A percentile compares a stretch with the other conserved stretches of the same genome.
Evolutionary conservation across 2,329 filamentous ascomycete genomes (phyloP).

Genomic region (Calonectria ilicicola): DNA sequence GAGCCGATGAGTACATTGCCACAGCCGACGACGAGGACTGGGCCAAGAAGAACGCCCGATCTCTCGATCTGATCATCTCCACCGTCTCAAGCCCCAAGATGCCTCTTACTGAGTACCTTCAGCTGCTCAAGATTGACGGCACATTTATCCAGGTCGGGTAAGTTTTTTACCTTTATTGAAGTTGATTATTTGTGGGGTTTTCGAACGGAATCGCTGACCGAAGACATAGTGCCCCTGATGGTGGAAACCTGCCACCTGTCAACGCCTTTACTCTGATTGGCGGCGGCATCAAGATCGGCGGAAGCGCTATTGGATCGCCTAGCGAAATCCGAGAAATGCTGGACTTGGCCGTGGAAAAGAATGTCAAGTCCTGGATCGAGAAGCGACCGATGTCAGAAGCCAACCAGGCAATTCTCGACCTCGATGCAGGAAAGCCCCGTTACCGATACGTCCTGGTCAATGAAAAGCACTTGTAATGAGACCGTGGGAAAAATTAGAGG

Average conservation of each 20-base stretch:
- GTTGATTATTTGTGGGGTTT: background rate
- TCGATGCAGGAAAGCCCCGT: conserved; percentile 65
- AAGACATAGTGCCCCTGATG: conserved; percentile 41
- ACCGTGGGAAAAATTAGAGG: background rate
- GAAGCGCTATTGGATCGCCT: conserved; percentile 60
- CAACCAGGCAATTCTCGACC: conserved; percentile 67
- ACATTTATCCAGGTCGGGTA: conserved; percentile 70
- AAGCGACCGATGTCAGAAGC: conserved; percentile 64
- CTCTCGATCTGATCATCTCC: conserved; percentile 80
- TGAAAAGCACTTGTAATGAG: conserved; percentile 9
- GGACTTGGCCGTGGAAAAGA: conserved; percentile 65
- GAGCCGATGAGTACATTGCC: conserved; percentile 68
- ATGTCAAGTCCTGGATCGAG: conserved; percentile 68
- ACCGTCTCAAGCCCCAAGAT: conserved; percentile 58
- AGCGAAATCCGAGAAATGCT: conserved; percentile 70
- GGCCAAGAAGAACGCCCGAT: conserved; percentile 63
- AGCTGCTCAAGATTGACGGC: conserved; percentile 61
- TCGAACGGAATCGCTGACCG: background rate
- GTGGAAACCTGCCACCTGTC: conserved; percentile 18
- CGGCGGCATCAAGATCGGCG: conserved; percentile 36
- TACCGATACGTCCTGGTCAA: conserved; percentile 56
- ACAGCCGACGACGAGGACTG: conserved; percentile 64
- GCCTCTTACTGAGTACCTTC: conserved; percentile 28
- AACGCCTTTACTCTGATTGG: conserved; percentile 15
- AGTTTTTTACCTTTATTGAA: background rate